Evolutionary conservation across 2,329 filamentous ascomycete species (phyloP), one percentile per base, ranked within the genome.

Genomic region (Clonostachys chloroleuca): DNA sequence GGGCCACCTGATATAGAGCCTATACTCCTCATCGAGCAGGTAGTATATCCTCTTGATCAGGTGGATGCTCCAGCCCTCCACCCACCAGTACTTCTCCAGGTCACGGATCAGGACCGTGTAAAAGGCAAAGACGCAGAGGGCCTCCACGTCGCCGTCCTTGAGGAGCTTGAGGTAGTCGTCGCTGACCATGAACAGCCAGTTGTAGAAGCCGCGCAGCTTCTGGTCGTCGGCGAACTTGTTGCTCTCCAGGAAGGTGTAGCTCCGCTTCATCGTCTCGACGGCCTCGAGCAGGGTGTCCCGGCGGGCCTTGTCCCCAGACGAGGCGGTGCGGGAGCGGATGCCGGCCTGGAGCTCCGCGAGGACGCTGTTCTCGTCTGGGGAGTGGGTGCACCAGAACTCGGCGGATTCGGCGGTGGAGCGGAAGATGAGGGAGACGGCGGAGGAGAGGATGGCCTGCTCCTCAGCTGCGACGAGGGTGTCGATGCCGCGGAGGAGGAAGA

Each of bases 401-500:
- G 17, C n/a, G 34, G 17, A 40, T 3, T 36, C 34, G 30, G 20
- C 33, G 34, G 33, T 46, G n/a, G 43, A n/a, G 33, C 33, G 39
- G 44, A 49, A 49, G 34, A 49, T 43, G 47, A 49, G 44, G 16
- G 47, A 49, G 5, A 41, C 40, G 16, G 43, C 18, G 3, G 47
- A 49, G n/a, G 43, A 42, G 33, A 18, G 16, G 44, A 49, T 42
- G 17, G 43, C 43, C 10, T 40, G 12, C 34, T 47, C 46, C n/a
- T 42, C 20, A 49, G 52, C 45, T 34, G 53, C 46, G 44, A 57
- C 40, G 5, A 54, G 33, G 24, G 51, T 43, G 14, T 43, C 47
- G 40, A 53, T 50, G 13, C 49, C 51, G 5, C 51, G 41, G 10
- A 53, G 36, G 8, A 54, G 47, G 40, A 47, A 50, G 6, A 54